Evolutionary conservation across 331 rosid genomes (phyloP).

Genomic region (Ulmus americana): DNA sequence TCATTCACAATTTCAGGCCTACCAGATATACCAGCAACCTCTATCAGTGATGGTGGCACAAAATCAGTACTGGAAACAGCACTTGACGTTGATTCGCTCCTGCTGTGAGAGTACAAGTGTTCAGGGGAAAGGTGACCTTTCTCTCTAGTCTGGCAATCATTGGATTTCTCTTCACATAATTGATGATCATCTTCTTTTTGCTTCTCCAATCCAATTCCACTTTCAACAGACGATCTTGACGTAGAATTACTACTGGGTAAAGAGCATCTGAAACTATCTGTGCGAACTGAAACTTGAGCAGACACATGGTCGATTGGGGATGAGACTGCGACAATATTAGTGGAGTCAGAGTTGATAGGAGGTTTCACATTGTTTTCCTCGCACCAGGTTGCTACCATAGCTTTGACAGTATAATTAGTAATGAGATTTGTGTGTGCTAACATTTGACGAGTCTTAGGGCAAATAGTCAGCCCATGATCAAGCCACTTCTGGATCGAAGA

Average conservation of each 20-base stretch:
- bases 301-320: constrained; percentile 29
- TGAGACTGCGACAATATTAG: constrained; percentile 25
- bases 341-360: constrained; percentile 25
- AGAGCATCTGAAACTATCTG: constrained; percentile 38
- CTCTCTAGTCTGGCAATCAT: constrained; percentile 33
- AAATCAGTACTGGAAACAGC: constrained; percentile 59
- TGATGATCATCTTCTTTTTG: constrained; percentile 37
- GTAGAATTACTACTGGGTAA: constrained; percentile 41
- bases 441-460: constrained; percentile 74
- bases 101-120: constrained; percentile 52
- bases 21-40: constrained; percentile 33
- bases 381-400: constrained; percentile 87
- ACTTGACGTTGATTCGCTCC: constrained; percentile 79
- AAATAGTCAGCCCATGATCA: constrained; percentile 61
- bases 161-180: constrained; percentile 39
- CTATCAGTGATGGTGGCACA: constrained; percentile 48
- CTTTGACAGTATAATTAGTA: constrained; percentile 82
- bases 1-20: constrained; percentile 34
- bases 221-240: constrained; percentile 49
- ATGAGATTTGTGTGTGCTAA: constrained; percentile 67
- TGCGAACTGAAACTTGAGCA: constrained; percentile 32
- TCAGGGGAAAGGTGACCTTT: constrained; percentile 49
- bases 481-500: constrained; percentile 78
- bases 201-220: constrained; percentile 47
- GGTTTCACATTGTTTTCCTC: constrained; percentile 64